Evolutionary conservation across 495 filamentous ascomycete species (phyloP), one percentile per base, ranked within the genome.

Genomic region (Bacidia gigantensis): DNA sequence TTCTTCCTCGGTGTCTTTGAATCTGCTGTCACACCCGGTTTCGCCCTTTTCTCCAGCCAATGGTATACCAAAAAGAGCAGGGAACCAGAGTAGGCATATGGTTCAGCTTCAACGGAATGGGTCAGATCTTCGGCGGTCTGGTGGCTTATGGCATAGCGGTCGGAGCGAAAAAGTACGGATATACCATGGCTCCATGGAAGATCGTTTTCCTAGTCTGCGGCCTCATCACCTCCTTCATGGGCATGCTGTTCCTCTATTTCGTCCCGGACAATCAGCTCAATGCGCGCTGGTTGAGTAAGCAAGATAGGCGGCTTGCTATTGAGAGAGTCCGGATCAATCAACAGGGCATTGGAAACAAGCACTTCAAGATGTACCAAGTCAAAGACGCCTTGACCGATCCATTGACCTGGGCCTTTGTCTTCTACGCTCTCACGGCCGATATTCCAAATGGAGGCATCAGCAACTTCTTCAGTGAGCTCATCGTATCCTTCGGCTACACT

Each of bases 381-480:
- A 74, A 72, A 39, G 79, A 83, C 54, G 72, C 77, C 0, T 61
- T 82, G 2, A 20, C 66, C 24, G 80, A 83, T 55, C 80, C 78
- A 1, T 75, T 80, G 65, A 77, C 77, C 21, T 83, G 69, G 80
- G 77, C 79, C 1, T 83, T 84, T 59, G 73, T 79, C 35, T 72
- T 82, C 47, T 83, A 76, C 55, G 75, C 79, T 1, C 61, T 80
- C 18, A 68, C 80, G 46, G 73, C 71, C 5, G 74, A 82, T 60
- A 83, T 85, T 45, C 79, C 79, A 1, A 82, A 83, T 56, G 78
- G 81, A 20, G 83, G 82, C 11, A 72, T 88, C 44, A 75, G 67
- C 25, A 87, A 85, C 54, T 88, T 86, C 64, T 86, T 86, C 66
- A 80, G 71, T 47, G 81, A 84, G 62, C 71, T 80, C 20, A 79